phyloP scores from a whole-genome alignment of 257 asterid genomes.

The Solanum rostratum region DNA sequence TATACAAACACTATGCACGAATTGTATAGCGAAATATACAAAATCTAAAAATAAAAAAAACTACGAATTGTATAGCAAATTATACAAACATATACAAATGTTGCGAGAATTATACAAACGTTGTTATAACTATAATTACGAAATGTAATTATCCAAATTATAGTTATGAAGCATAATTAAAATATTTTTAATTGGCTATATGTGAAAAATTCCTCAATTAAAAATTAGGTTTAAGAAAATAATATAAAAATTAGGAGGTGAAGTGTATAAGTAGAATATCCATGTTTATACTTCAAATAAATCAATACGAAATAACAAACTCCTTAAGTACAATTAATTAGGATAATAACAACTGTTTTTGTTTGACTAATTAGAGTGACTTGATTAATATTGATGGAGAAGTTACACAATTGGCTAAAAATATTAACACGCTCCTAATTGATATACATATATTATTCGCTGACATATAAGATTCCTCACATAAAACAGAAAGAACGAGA shows the following conservation, averaged over 20 bases:
- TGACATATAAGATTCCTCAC: background rate
- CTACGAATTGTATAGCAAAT: too few species aligned
- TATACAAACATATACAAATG: too few species aligned
- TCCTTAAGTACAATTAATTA: background rate
- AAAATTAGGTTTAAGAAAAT: background rate
- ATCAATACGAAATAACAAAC: slow-evolving; percentile 1
- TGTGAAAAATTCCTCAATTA: too few species aligned
- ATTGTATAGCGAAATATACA: too few species aligned
- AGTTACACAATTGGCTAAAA: background rate
- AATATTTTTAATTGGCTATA: too few species aligned
- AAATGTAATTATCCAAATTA: too few species aligned
- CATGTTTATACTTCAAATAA: background rate
- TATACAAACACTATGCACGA: too few species aligned
- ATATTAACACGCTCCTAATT: background rate
- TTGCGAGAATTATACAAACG: too few species aligned
- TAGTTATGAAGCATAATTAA: too few species aligned
- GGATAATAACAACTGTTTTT: background rate
- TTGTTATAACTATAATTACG: too few species aligned
- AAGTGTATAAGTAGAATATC: background rate
- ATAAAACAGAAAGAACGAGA: background rate
- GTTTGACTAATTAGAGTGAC: background rate
- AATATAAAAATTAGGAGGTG: background rate
- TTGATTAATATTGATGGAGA: background rate
- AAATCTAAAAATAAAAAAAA: too few species aligned
- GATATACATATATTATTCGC: background rate